Evolutionary conservation across 331 rosid species (phyloP), one percentile per base, ranked within the genome.

Genomic region (Malus hybrid): DNA sequence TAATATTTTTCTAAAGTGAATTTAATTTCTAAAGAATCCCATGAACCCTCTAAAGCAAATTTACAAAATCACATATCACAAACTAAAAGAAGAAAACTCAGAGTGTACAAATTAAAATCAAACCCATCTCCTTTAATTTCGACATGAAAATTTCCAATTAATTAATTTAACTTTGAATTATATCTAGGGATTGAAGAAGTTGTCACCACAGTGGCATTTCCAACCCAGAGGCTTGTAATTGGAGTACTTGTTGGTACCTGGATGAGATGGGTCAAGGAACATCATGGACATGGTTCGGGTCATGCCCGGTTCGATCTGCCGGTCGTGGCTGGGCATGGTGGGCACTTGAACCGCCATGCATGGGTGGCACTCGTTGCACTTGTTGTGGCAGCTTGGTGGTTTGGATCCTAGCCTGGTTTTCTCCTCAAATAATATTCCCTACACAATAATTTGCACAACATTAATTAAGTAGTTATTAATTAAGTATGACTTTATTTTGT

Each of bases 221-320:
- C 98, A 93, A 39, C 96, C 93, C 80, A 93, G 70, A 6, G 97
- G 97, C 86, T 93, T 93, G 97, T 93, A 93, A 85, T 91, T 89
- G 33, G 97, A 85, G 80, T 90, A 93, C 79, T 83, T 87, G 80
- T 72, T 87, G 83, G 67, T 80, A 8, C 79, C 83, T 65, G 67
- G 81, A 27, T 20, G 69, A 71, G 88, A 62, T 24, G 88, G 67
- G 54, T 71, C 79, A 57, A 76, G 65, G 72, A 77, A 27, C 71
- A 64, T 65, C 81, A 27, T 73, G 14, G 85, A 24, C 16, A 55
- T 11, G 36, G 76, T 27, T 81, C 75, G 78, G 57, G 79, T 52
- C 70, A 66, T 72, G 52, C 73, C 81, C 59, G 18, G 87, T 80
- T 34, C 64, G 79, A 42, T 74, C 72, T 10, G 48, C 69, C 82